A percentile compares a stretch with the other conserved stretches of the same genome.
phyloP scores from a whole-genome alignment of 257 asterid species.

The Nicotiana paniculata region DNA sequence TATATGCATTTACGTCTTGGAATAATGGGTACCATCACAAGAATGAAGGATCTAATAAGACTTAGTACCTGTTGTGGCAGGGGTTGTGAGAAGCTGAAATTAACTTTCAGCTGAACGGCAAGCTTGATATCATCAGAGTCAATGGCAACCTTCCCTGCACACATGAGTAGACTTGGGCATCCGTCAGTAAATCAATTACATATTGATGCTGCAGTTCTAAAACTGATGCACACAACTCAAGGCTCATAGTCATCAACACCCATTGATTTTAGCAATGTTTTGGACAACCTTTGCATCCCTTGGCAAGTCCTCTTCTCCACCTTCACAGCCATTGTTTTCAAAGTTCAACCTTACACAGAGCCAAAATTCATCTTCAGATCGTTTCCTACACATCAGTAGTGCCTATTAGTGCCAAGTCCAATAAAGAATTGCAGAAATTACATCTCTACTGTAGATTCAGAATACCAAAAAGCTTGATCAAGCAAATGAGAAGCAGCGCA shows the following conservation, averaged over 20 bases:
- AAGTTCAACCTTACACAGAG: too few relatives aligned
- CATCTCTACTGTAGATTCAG: too few relatives aligned
- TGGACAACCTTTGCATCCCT: conserved; percentile 78
- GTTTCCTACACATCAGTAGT: too few relatives aligned
- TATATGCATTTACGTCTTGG: too few relatives aligned
- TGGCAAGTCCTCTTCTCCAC: conserved; percentile 19
- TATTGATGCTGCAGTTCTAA: conserved; percentile 64
- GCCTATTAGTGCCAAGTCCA: too few relatives aligned
- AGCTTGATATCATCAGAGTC: conserved; percentile 65
- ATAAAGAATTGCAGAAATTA: too few relatives aligned
- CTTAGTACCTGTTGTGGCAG: conserved; percentile 65
- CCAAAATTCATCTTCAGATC: too few relatives aligned
- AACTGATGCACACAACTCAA: conserved; percentile 62
- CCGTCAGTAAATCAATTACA: conserved; percentile 61
- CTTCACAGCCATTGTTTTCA: conserved; percentile 42
- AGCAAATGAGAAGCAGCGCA: too few relatives aligned
- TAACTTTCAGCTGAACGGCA: too few relatives aligned
- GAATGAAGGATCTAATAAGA: background rate
- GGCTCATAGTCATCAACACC: conserved; percentile 84
- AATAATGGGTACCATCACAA: background rate
- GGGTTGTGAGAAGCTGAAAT: conserved; percentile 55
- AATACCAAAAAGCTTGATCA: too few relatives aligned
- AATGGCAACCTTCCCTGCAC: conserved; percentile 52
- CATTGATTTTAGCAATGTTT: conserved; percentile 64
- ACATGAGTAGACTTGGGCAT: conserved; percentile 74